Evolutionary conservation across 768 basidiomycete species (phyloP), one percentile per base, ranked within the genome.

Genomic region (Mycena maculata): DNA sequence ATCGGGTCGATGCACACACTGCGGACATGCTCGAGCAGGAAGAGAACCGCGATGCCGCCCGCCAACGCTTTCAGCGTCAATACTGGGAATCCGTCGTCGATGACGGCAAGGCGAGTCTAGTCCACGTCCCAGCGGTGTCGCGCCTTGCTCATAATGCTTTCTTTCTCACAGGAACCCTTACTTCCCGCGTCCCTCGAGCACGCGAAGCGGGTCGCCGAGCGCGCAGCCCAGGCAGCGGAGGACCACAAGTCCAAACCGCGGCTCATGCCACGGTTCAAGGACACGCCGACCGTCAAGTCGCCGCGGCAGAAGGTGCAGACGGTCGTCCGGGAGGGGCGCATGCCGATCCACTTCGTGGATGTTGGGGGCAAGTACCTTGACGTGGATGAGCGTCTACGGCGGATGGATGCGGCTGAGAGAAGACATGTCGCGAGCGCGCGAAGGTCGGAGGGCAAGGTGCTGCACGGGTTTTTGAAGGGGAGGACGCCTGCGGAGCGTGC

Each of bases 11-110:
- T 67, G 84, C 84, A 10, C 81, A 84, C 11, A 84, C 86, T 70
- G 91, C 91, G 0, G 93, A 94, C 73, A 75, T 79, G 36, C 83
- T 89, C 33, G 89, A 89, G 59, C 82, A 89, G 73, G 81, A 76
- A 13, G 88, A 88, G 69, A 80, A 84, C 23, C 84, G 87, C 64
- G 83, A 88, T 59, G 82, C 79, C 59, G 85, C 86, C 47, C 86
- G 88, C 25, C 84, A 87, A 61, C 86, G 89, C 12, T 92, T 92
- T 74, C 88, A 90, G 71, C 85, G 89, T 45, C 79, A 88, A 47
- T 94, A 91, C 76, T 95, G 92, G 92, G 93, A 95, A 75, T 87
- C 90, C 31, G 86, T 91, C 41, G 83, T 84, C 12, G 93, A 95
- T 72, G 88, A 82, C 66, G 83, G 89, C 64, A 78, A 86, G 78